Base-by-base conservation (phyloP, 2,329 filamentous ascomycete species). In the Coleophoma cylindrospora region DNA sequence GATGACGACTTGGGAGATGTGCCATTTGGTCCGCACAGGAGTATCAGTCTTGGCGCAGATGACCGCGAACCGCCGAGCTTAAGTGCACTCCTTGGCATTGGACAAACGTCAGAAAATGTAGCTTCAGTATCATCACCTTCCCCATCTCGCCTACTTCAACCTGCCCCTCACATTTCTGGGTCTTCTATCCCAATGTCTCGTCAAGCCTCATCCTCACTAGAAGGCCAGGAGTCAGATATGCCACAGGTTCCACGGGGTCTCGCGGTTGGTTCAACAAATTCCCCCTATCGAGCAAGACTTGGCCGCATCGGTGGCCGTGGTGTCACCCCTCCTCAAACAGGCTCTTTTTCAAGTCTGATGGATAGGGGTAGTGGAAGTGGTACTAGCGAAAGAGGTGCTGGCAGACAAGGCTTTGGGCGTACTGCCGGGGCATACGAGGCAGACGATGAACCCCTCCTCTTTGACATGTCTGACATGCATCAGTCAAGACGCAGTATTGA, bases 391-490 rank as follows among this genome's bases (percentile, higher is more conserved):
- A 66, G 69, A 51, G 62, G 57, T 17, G 59, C 62, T 27, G 63
- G 62, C 14, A 62, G 74, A 47, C 70, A 74, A 50, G 76, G 72
- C 50, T 71, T 73, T 43, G 67, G 70, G 1, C 70, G 73, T 38
- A 67, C 70, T 19, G 57, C 64, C 14, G 66, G 63, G 8, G 66
- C 70, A 9, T 74, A 80, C 41, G 78, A 79, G 6, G 67, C 73
- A 21, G 83, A 86, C 52, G 86, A 87, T 49, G 86, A 89, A 60
- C 83, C 83, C 0, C 66, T 89, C 10, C 73, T 89, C 10, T 89
- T 89, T 65, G 83, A 86, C 55, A 81, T 89, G 74, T 87, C 83
- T 34, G 86, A 89, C 65, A 79, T 88, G 62, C 61, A 68, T 43
- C 74, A 76, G 50, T 75, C 76, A 41, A 71, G 81, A 54, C 74